These are phyloP conservation scores for Mycotypha africana DNA, from an alignment of 371 early-diverging fungal species.

Conservation along the genomic window DNA sequence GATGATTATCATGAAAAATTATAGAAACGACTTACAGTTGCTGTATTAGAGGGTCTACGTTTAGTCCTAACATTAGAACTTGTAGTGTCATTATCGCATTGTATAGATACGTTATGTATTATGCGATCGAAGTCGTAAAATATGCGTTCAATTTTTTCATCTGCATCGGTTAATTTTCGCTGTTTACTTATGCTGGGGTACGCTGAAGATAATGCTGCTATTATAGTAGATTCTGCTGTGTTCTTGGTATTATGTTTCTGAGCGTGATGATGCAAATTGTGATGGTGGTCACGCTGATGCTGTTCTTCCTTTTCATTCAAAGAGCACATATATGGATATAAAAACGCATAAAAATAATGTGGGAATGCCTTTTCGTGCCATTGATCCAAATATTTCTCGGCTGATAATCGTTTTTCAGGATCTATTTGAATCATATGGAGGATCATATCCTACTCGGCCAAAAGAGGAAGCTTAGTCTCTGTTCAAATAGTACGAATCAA, in stretches of 20 bases:
- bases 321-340: constrained; percentile 72
- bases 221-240: constrained; percentile 11
- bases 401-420: constrained; percentile 65
- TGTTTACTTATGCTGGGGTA: constrained; percentile 17
- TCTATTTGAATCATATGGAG: constrained; percentile 84
- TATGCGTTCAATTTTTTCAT: constrained; percentile 73
- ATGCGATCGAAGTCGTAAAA: constrained; percentile 75
- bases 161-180: constrained; percentile 52
- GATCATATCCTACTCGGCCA: constrained; percentile 53
- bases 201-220: constrained; percentile 20
- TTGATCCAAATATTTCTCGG: constrained; percentile 63
- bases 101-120: constrained; percentile 45
- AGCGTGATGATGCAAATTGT: no score
- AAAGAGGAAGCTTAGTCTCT: not conserved
- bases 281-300: no score
- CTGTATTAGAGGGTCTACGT: constrained; percentile 17
- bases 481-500: not conserved
- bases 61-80: constrained; percentile 6
- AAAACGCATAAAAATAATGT: constrained; percentile 67
- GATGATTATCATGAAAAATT: constrained; percentile 7
- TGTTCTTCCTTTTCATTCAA: constrained; percentile 63
- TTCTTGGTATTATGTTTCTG: constrained; percentile 6
- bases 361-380: constrained; percentile 83
- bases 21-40: constrained; percentile 37
- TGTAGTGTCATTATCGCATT: constrained; percentile 10